These are phyloP conservation scores for Clonostachys chloroleuca DNA, from an alignment of 2,329 filamentous ascomycete species.

Conservation along the genomic window DNA sequence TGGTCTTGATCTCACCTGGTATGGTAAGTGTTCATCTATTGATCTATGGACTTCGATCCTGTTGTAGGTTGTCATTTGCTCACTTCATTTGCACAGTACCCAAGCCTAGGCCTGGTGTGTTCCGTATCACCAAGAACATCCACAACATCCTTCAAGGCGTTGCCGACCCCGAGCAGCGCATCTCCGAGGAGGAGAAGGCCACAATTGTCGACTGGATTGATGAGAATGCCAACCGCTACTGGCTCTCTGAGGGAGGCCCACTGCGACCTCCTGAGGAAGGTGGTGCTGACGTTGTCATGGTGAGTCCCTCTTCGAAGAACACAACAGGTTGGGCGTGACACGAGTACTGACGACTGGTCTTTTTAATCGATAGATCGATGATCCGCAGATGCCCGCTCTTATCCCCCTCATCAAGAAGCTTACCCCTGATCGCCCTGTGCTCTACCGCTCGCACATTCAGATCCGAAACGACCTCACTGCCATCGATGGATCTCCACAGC, in stretches of 20 bases:
- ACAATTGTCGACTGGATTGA: slow-evolving; percentile 68
- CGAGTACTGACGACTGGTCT: not conserved
- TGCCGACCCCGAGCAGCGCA: slow-evolving; percentile 57
- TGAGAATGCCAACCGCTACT: slow-evolving; percentile 71
- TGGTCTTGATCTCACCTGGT: slow-evolving; percentile 71
- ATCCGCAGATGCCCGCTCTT: slow-evolving; percentile 79
- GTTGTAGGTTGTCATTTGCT: not conserved
- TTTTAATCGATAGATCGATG: slow-evolving; percentile 71
- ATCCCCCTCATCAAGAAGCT: slow-evolving; percentile 69
- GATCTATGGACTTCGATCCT: not conserved
- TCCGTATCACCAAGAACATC: slow-evolving; percentile 80
- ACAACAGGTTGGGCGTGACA: not conserved
- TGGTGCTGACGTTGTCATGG: slow-evolving; percentile 71
- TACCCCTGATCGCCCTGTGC: slow-evolving; percentile 69
- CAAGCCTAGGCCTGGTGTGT: slow-evolving; percentile 74
- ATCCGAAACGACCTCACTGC: slow-evolving; percentile 70
- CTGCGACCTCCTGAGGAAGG: slow-evolving; percentile 60
- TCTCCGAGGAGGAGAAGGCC: slow-evolving; percentile 56
- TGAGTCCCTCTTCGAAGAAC: slow-evolving; percentile 17
- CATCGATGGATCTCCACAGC: slow-evolving; percentile 59
- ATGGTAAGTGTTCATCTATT: slow-evolving; percentile 32
- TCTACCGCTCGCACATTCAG: slow-evolving; percentile 82
- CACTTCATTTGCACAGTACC: slow-evolving; percentile 47
- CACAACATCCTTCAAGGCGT: slow-evolving; percentile 88
- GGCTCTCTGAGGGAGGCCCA: slow-evolving; percentile 65